Evolutionary conservation across 208 protist species (phyloP), one percentile per base, ranked within the genome.

Genomic region (Trichomonas tenax): DNA sequence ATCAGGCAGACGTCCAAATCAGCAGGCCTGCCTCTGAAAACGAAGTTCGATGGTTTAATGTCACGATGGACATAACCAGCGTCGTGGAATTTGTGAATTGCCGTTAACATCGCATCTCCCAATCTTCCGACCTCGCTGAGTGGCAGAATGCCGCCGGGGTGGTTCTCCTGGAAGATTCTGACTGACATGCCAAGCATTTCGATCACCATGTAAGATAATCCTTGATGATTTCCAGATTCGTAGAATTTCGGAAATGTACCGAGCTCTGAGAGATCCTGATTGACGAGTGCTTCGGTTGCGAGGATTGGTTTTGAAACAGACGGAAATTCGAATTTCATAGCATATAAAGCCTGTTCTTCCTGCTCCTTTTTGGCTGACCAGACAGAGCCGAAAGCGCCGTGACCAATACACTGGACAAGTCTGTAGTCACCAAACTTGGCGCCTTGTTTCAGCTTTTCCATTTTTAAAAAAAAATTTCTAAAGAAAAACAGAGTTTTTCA

Each of bases 311-410:
- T 93, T 51, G 86, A 51, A 51, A 51, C 40, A 26, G 40, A 49
- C 26, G 86, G 86, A 51, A 31, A 93, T 93, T 93, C 86, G 17
- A 93, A 51, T 93, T 93, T 93, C 9, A 93, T 93, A 38, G 86
- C 86, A 36, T 38, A 41, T 38, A 51, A 8, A 38, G 41, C 10
- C n/a, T 51, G 15, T 40, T n/a, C 31, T 48, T 14, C 44, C 46
- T 51, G 26, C 17, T 48, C 15, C 46, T 34, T 48, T 58, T 72
- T 72, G 2, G 86, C 86, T 93, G 86, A 48, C 86, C 86, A 93
- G 17, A 93, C 86, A 44, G 15, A 48, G 9, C 86, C 86, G 44
- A 93, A 93, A 34, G 44, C 86, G 10, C 86, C 86, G 15, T 51
- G 11, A 10, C 86, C 86, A 38, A 93, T 51, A 38, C 40, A 93